phyloP scores from a whole-genome alignment of 106 monocot species.

The Allium cepa region DNA sequence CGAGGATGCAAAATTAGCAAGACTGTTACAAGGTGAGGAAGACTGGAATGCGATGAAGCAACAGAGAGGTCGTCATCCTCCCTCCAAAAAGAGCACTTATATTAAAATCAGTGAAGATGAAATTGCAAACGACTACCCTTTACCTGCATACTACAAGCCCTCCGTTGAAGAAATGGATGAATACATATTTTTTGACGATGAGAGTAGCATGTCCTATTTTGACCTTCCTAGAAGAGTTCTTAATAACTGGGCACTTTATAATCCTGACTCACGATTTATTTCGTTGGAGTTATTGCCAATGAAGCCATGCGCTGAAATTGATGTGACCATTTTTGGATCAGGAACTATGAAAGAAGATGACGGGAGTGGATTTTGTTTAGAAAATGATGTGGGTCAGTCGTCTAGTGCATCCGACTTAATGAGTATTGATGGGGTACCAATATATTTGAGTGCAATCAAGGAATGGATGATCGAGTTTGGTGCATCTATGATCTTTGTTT shows the following conservation, averaged over 20 bases:
- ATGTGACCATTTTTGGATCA: slow-evolving; percentile 83
- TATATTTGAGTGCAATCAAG: slow-evolving; percentile 88
- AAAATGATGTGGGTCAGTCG: slow-evolving; percentile 2
- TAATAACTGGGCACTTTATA: slow-evolving; percentile 85
- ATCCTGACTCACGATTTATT: slow-evolving; percentile 92
- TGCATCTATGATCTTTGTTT: slow-evolving; percentile 82
- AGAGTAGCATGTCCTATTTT: slow-evolving; percentile 33
- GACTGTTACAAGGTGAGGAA: slow-evolving; percentile 82
- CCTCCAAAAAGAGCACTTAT: slow-evolving; percentile 47
- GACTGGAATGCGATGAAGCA: slow-evolving; percentile 78
- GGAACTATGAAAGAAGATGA: slow-evolving; percentile 93
- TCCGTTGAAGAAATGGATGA: slow-evolving; percentile 81
- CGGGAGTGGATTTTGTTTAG: slow-evolving; percentile 59
- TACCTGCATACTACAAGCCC: slow-evolving; percentile 92
- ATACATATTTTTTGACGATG: slow-evolving; percentile 73
- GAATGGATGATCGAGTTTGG: slow-evolving; percentile 99
- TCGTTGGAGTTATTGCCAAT: slow-evolving; percentile 88
- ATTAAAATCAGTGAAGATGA: slow-evolving; percentile 95
- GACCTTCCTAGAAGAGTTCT: slow-evolving; percentile 85
- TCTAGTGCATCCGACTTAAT: slow-evolving; percentile 28
- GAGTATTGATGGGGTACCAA: slow-evolving; percentile 60
- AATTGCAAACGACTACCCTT: slow-evolving; percentile 93
- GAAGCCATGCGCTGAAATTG: slow-evolving; percentile 85
- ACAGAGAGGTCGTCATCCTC: slow-evolving; percentile 13
- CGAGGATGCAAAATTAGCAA: slow-evolving; percentile 86